Evolutionary conservation across 768 basidiomycete genomes (phyloP), one percentile per base, ranked within the genome.

Genomic region (Lactarius akahatsu): DNA sequence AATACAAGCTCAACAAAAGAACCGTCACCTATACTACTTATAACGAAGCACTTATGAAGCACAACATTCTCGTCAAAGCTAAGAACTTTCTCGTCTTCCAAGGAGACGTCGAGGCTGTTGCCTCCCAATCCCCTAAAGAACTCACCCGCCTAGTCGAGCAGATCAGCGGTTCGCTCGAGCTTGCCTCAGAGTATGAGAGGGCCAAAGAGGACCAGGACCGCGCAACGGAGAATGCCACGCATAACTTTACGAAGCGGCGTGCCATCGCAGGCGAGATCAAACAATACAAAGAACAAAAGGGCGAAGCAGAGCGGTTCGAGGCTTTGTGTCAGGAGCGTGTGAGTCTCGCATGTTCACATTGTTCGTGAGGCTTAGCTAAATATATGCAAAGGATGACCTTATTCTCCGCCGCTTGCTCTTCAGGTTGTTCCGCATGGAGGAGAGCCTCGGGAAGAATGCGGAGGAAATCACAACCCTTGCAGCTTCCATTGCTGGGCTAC

Each of bases 21-120:
- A 80, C 85, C 28, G 92, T 97, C 62, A 90, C 94, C 0, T 96
- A 96, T 76, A 83, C 88, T 15, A 85, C 86, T 1, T 99, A 98
- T 81, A 97, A 97, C 67, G 81, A 88, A 6, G 91, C 92, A 15
- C 88, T 99, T 30, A 83, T 91, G 63, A 80, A 83, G 8, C 95
- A 97, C 73, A 97, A 98, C 73, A 93, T 99, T 73, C 91, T 98
- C 57, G 95, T 98, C 73, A 98, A 97, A 78, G 97, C 97, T 15
- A 98, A 98, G 80, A 98, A 98, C 79, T 99, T 98, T 73, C 88
- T 98, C 61, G 97, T 98, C 13, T 98, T 99, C 80, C 97, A 99
- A 74, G 97, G 97, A 60, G 97, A 98, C 74, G 97, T 99, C 38
- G 97, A 99, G 78, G 93, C 94, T 2, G 93, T 99, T 40, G 97